Evolutionary conservation across 2,329 filamentous ascomycete genomes (phyloP).

Genomic region (Coniochaeta hoffmannii): DNA sequence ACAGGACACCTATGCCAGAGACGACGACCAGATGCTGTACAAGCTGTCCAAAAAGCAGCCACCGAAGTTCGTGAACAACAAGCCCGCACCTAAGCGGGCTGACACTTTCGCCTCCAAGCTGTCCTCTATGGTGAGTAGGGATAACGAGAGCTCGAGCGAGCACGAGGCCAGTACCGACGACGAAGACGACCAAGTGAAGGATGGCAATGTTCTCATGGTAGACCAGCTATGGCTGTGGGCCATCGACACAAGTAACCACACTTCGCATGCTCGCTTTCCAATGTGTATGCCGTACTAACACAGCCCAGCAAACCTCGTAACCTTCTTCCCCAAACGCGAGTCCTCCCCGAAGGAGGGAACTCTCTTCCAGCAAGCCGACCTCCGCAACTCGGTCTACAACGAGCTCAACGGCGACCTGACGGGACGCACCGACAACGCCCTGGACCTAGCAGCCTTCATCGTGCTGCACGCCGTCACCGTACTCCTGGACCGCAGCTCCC

Average conservation of each 20-base stretch:
- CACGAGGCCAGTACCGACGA: conserved; percentile 7
- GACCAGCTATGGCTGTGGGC: conserved; percentile 59
- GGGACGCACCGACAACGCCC: conserved; percentile 51
- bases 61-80: background rate
- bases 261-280: background rate
- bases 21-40: conserved; percentile 62
- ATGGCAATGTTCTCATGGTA: conserved; percentile 58
- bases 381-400: conserved; percentile 57
- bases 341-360: conserved; percentile 47
- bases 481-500: conserved; percentile 49
- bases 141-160: background rate
- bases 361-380: conserved; percentile 51
- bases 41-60: conserved; percentile 49
- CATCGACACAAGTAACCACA: conserved; percentile 41
- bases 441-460: conserved; percentile 56
- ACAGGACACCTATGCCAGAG: conserved; percentile 50
- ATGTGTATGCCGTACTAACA: background rate
- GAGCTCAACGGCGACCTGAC: conserved; percentile 59
- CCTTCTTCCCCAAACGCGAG: conserved; percentile 49
- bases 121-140: background rate
- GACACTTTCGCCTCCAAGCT: background rate
- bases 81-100: background rate
- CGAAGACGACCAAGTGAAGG: conserved; percentile 16
- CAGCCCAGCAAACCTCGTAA: conserved; percentile 37
- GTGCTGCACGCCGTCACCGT: conserved; percentile 56